phyloP scores from a whole-genome alignment of 2,329 filamentous ascomycete species.

The Colletotrichum paranaense region DNA sequence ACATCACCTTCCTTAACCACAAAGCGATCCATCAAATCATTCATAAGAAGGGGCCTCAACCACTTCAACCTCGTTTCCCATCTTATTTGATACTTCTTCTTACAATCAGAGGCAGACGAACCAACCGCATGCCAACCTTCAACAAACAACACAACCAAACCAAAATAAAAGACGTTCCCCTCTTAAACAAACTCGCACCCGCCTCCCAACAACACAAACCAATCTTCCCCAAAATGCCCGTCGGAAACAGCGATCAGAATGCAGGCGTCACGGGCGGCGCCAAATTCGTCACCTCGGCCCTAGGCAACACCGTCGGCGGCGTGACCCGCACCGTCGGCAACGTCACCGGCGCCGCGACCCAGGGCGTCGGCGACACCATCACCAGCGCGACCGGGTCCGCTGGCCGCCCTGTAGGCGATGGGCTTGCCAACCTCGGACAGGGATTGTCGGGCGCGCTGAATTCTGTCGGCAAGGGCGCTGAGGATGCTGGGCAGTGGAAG shows the following conservation, averaged over 20 bases:
- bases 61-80: background rate
- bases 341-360: constrained; percentile 62
- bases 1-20: background rate
- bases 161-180: background rate
- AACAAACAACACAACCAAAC: background rate
- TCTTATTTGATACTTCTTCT: accelerated
- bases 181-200: background rate
- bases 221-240: constrained; percentile 37
- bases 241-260: constrained; percentile 38
- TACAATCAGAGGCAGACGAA: background rate
- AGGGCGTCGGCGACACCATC: constrained; percentile 67
- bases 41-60: constrained; percentile 5
- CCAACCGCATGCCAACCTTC: background rate
- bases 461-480: constrained; percentile 63
- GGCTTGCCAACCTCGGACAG: constrained; percentile 61
- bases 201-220: constrained; percentile 27
- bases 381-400: constrained; percentile 63
- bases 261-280: constrained; percentile 46
- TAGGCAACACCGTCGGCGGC: constrained; percentile 55
- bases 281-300: constrained; percentile 52
- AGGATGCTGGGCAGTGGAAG: constrained; percentile 70
- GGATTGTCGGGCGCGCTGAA: constrained; percentile 64
- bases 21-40: background rate
- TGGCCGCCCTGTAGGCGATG: constrained; percentile 67
- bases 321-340: constrained; percentile 53